Base-by-base conservation (phyloP, 345 rosid species). In the Gossypium thurberi region DNA sequence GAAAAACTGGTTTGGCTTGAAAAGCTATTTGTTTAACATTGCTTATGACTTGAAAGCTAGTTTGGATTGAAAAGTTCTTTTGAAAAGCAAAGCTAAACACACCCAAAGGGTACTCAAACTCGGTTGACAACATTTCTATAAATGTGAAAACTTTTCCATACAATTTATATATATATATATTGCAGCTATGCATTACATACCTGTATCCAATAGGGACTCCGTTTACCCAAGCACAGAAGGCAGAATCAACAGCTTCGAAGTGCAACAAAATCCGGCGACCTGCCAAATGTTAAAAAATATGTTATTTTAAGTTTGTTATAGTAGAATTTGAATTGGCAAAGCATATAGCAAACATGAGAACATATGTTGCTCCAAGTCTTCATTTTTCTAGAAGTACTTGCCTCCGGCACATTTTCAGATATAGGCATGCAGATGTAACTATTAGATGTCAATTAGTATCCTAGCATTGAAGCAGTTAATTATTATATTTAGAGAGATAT, bases 191-290 rank as follows among this genome's bases (percentile, higher is more conserved):
- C 74, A 18, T 56, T 8, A 48, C 67, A 23, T 85, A 92, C 99
- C 99, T 95, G 77, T 95, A 95, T 68, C 99, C 99, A 74, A 92
- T 88, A 47, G 86, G 87, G 18, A 83, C 82, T 62, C 98, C 99
- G 80, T 95, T 92, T 65, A 95, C 67, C 99, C 98, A 95, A 71
- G 88, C 91, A 76, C 82, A 89, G 78, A 92, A 92, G 40, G 99
- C 99, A 63, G 99, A 95, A 84, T 95, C 99, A 77, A 91, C 97
- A 71, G 90, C 99, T 84, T 92, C 98, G 82, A 95, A 95, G 81
- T 95, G 99, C 85, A 95, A 81, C 75, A 92, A 80, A 78, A 95
- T 86, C 87, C 99, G 87, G 46, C 98, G 91, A 79, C 92, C 99
- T 95, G 87, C 66, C 76, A 80, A 72, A 73, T 75, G 74, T 15